These are phyloP conservation scores for Tulasnella sp. DNA, from an alignment of 768 basidiomycete species.

Conservation along the genomic window DNA sequence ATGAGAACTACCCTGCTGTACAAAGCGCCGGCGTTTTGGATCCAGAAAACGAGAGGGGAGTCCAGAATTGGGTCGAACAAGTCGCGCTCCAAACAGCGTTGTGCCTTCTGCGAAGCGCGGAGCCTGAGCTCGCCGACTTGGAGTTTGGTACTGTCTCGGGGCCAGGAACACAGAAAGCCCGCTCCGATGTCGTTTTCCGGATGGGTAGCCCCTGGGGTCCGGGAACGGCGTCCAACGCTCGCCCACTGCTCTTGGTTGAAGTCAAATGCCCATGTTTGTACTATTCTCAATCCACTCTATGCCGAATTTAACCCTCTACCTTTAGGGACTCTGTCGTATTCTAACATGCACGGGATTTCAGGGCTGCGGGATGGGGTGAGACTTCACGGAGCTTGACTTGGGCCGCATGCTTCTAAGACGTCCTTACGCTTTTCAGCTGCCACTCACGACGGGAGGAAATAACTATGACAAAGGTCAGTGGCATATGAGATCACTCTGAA, in stretches of 20 bases:
- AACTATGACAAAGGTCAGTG: not conserved
- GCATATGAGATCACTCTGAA: not conserved
- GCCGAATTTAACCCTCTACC: too few relatives aligned
- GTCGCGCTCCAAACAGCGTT: not conserved
- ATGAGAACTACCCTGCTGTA: not conserved
- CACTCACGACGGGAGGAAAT: not conserved
- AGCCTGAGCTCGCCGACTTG: not conserved
- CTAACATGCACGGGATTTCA: not conserved
- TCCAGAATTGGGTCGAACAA: not conserved
- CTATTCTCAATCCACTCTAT: not conserved
- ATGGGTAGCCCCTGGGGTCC: not conserved
- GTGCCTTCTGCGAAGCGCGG: not conserved
- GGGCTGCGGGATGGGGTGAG: not conserved
- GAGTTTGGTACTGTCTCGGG: not conserved
- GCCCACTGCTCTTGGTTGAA: not conserved
- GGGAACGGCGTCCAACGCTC: not conserved
- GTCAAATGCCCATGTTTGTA: not conserved
- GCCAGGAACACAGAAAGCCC: not conserved
- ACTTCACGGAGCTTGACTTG: not conserved
- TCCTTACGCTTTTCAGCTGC: not conserved
- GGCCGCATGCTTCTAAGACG: not conserved
- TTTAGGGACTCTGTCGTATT: too few relatives aligned
- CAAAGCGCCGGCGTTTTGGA: too few relatives aligned
- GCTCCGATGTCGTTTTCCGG: not conserved
- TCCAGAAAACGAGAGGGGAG: too few relatives aligned